These are phyloP conservation scores for cucumber (Cucumis sativus) DNA, from an alignment of 306 rosid species.

Conservation along the genomic window Cucumber_9930_V3 NC_026659.2:672501-673000, in stretches of 20 bases:
- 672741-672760: constrained; percentile 26
- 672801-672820: constrained; percentile 29
- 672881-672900: constrained; percentile 33
- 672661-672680: not conserved
- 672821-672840: constrained; percentile 22
- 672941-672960: constrained; percentile 30
- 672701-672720: not conserved
- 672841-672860: constrained; percentile 22
- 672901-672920: constrained; percentile 32
- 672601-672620: not conserved
- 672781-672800: constrained; percentile 23
- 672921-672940: constrained; percentile 19
- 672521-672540: not conserved
- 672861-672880: not conserved
- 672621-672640: not conserved
- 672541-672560: constrained; percentile 5
- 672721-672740: constrained; percentile 12
- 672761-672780: constrained; percentile 24
- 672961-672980: not conserved
- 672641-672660: not conserved
- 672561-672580: not conserved
- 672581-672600: not conserved
- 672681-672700: not conserved
- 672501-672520: not conserved
- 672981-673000: not conserved